phyloP scores from a whole-genome alignment of 257 asterid species.

The Apocynum venetum region DNA sequence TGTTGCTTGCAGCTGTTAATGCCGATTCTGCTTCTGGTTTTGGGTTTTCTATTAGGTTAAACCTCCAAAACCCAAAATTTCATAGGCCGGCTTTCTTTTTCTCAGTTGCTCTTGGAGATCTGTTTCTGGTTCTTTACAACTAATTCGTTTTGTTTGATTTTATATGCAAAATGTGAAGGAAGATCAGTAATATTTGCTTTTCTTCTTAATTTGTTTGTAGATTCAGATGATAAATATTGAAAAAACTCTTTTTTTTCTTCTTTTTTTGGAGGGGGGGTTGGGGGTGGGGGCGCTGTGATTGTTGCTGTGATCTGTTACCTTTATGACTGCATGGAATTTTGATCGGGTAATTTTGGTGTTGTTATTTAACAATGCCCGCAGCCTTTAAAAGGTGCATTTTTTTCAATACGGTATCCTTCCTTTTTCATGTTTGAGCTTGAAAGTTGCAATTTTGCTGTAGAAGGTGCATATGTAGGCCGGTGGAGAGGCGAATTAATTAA shows the following conservation, averaged over 20 bases:
- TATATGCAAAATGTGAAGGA: background rate
- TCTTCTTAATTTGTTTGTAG: background rate
- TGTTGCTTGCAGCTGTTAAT: background rate
- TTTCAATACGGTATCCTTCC: background rate
- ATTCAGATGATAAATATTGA: background rate
- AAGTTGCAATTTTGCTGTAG: background rate
- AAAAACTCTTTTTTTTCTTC: background rate
- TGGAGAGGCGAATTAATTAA: background rate
- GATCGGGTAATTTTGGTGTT: background rate
- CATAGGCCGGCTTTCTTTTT: background rate
- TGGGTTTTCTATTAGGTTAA: background rate
- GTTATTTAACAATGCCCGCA: background rate
- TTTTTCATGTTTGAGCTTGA: background rate
- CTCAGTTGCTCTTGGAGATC: background rate
- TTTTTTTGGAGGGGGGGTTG: background rate
- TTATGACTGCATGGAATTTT: background rate
- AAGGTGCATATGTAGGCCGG: background rate
- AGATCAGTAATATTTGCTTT: background rate
- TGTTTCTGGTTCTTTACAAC: background rate
- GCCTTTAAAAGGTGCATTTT: background rate
- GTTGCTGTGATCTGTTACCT: background rate
- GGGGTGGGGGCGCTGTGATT: background rate
- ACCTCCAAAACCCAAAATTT: constrained; percentile 3
- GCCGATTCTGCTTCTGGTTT: background rate
- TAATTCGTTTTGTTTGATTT: background rate